Evolutionary conservation across 2,329 filamentous ascomycete species (phyloP).

Genomic region (Phyllosticta paracitricarpa): DNA sequence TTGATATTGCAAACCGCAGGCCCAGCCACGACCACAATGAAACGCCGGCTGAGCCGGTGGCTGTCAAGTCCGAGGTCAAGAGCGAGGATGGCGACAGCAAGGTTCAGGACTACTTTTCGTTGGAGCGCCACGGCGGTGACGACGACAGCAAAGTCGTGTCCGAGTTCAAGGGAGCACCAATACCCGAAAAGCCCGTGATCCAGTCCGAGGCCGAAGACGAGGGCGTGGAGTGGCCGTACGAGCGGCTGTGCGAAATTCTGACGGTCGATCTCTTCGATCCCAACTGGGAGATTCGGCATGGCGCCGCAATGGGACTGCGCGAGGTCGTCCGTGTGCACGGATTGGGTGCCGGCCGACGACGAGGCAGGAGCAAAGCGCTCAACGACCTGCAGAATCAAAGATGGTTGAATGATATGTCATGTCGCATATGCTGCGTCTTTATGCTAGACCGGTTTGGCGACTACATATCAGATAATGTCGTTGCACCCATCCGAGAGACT

Average conservation of each 20-base stretch:
- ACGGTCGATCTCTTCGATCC: constrained; percentile 89
- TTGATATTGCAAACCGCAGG: constrained; percentile 68
- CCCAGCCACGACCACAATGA: constrained; percentile 51
- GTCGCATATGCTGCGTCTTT: constrained; percentile 85
- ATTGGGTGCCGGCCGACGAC: constrained; percentile 68
- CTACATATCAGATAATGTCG: constrained; percentile 93
- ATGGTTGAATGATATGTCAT: constrained; percentile 94
- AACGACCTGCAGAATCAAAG: constrained; percentile 71
- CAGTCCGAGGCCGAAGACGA: constrained; percentile 67
- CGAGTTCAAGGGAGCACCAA: constrained; percentile 79
- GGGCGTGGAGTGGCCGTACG: constrained; percentile 85
- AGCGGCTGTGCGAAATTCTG: constrained; percentile 86
- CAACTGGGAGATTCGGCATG: constrained; percentile 91
- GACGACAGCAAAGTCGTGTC: constrained; percentile 88
- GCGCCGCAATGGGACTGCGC: constrained; percentile 86
- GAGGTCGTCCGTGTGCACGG: constrained; percentile 92
- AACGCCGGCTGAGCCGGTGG: constrained; percentile 39
- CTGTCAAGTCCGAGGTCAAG: constrained; percentile 52
- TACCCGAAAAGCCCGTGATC: constrained; percentile 77
- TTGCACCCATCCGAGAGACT: constrained; percentile 91
- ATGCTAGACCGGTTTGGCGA: constrained; percentile 97
- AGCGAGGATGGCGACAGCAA: constrained; percentile 46
- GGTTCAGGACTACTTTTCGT: constrained; percentile 71
- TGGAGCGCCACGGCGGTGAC: constrained; percentile 71
- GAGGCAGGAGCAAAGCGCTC: constrained; percentile 57